phyloP scores from a whole-genome alignment of 2,329 filamentous ascomycete species.

The Exophiala oligosperma region DNA sequence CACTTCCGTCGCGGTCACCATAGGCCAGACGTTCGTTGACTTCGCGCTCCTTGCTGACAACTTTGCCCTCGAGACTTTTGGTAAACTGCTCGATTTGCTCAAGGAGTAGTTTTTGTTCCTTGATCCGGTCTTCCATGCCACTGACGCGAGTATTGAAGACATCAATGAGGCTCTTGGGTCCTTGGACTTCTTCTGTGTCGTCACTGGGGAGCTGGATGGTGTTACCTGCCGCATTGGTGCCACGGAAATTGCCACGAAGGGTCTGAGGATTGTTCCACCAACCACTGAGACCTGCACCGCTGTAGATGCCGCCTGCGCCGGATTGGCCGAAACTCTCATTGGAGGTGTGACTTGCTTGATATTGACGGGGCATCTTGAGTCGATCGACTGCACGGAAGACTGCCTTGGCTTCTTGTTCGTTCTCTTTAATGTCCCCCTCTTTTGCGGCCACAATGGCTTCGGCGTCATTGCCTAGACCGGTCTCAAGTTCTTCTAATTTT shows the following conservation, averaged over 20 bases:
- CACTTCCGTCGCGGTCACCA: conserved; percentile 45
- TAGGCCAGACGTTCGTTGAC: conserved; percentile 62
- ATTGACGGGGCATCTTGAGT: conserved; percentile 66
- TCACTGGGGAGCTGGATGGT: conserved; percentile 50
- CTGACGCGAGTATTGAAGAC: conserved; percentile 65
- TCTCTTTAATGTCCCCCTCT: conserved; percentile 58
- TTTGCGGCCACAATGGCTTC: conserved; percentile 59
- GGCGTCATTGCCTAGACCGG: conserved; percentile 63
- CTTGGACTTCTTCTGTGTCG: conserved; percentile 43
- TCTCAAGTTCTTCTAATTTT: conserved; percentile 63
- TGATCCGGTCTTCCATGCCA: conserved; percentile 60
- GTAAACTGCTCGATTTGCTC: conserved; percentile 66
- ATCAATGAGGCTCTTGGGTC: conserved; percentile 60
- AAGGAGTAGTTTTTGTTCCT: conserved; percentile 59
- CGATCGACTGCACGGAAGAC: conserved; percentile 74
- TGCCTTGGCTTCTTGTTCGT: conserved; percentile 68
- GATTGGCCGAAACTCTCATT: conserved; percentile 18
- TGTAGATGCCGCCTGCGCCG: conserved; percentile 21
- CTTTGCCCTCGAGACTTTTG: conserved; percentile 60
- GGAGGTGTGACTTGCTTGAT: conserved; percentile 49
- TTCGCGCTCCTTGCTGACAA: conserved; percentile 31
- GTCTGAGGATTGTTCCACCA: conserved; percentile 34
- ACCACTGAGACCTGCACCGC: conserved; percentile 28
- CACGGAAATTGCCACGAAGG: conserved; percentile 32
- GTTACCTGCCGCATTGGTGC: conserved; percentile 37